phyloP scores from a whole-genome alignment of 129 eudicot genomes.

The Tagetes erecta region DNA sequence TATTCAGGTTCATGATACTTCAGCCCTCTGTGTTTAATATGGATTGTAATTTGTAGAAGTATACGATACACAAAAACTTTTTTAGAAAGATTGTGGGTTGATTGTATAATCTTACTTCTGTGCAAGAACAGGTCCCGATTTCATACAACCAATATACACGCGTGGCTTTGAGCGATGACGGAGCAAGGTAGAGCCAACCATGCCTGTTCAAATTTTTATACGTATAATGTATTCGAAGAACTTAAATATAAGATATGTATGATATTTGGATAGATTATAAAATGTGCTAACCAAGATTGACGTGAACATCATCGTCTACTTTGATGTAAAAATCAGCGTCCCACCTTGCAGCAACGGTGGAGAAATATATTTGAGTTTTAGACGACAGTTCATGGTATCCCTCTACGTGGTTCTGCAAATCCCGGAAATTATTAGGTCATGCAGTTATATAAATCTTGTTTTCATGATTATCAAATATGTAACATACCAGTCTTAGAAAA shows the following conservation, averaged over 20 bases:
- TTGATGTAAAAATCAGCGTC: slow-evolving; percentile 88
- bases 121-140: slow-evolving; percentile 90
- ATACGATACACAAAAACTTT: neutral
- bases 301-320: slow-evolving; percentile 93
- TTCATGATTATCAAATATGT: slow-evolving; percentile 8
- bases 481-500: slow-evolving; percentile 68
- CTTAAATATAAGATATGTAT: neutral
- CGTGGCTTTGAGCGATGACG: slow-evolving; percentile 77
- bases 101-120: slow-evolving; percentile 48
- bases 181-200: slow-evolving; percentile 64
- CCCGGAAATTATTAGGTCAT: neutral
- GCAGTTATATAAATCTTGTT: neutral
- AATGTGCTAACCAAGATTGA: slow-evolving; percentile 69
- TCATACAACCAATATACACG: slow-evolving; percentile 90
- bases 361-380: slow-evolving; percentile 77
- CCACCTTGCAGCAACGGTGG: slow-evolving; percentile 76
- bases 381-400: slow-evolving; percentile 89
- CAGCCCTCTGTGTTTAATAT: slow-evolving; percentile 51
- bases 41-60: neutral
- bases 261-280: slow-evolving; percentile 3
- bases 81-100: neutral
- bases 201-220: slow-evolving; percentile 40
- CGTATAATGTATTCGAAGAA: neutral
- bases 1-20: slow-evolving; percentile 94
- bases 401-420: slow-evolving; percentile 75